A percentile compares a stretch with the other conserved stretches of the same genome.
These are phyloP conservation scores for Beverwykella pulmonaria DNA, from an alignment of 495 filamentous ascomycete species.

Conservation along the genomic window DNA sequence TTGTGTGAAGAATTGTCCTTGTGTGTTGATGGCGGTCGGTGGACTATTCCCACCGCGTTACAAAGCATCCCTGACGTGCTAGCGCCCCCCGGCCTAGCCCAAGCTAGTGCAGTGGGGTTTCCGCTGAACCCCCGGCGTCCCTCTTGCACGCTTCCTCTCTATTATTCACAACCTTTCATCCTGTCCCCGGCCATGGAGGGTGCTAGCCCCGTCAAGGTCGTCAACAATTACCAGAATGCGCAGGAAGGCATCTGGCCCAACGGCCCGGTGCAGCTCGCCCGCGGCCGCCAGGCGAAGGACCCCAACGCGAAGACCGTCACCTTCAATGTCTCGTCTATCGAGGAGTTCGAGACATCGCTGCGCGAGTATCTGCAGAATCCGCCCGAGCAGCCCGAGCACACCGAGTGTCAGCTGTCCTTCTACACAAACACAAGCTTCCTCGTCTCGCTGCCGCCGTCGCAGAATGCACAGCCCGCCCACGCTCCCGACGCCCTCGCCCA, in stretches of 20 bases:
- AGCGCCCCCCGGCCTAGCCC: too few species aligned
- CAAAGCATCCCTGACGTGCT: too few species aligned
- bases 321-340: constrained; percentile 30
- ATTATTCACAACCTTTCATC: not conserved
- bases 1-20: too few species aligned
- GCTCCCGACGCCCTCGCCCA: constrained; percentile 1
- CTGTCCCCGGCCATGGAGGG: constrained; percentile 20
- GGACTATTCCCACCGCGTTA: too few species aligned
- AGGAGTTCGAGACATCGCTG: constrained; percentile 38
- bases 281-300: constrained; percentile 38
- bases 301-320: constrained; percentile 31
- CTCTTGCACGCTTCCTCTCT: not conserved
- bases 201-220: constrained; percentile 11
- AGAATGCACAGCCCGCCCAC: constrained; percentile 2
- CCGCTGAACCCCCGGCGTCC: too few species aligned
- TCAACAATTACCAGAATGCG: constrained; percentile 18
- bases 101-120: too few species aligned
- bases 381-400: constrained; percentile 37
- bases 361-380: constrained; percentile 35
- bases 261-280: constrained; percentile 33
- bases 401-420: constrained; percentile 37
- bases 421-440: constrained; percentile 37
- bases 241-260: constrained; percentile 31
- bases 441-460: constrained; percentile 15
- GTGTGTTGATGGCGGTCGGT: too few species aligned